Evolutionary conservation across 257 asterid species (phyloP).

Genomic region (Solanum appendiculatum): DNA sequence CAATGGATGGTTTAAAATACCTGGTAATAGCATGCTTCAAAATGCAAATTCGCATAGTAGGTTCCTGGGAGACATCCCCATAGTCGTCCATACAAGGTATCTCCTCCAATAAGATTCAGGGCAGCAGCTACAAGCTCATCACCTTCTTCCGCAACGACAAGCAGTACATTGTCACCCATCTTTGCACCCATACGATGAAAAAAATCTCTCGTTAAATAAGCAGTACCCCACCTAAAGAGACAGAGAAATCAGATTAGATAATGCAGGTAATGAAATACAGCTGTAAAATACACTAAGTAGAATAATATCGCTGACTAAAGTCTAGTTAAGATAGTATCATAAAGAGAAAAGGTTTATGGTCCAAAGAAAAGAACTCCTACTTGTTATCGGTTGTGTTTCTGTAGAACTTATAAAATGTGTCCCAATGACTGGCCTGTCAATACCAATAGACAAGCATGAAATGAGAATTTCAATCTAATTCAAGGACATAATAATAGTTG

Average conservation of each 20-base stretch:
- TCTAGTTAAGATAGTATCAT: background rate
- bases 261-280: background rate
- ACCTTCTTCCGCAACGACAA: slow-evolving; percentile 78
- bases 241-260: background rate
- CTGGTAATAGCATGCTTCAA: slow-evolving; percentile 99
- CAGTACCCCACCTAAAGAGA: slow-evolving; percentile 83
- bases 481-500: background rate
- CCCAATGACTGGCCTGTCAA: slow-evolving; percentile 91
- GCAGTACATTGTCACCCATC: slow-evolving; percentile 79
- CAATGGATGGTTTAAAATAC: slow-evolving; percentile 11
- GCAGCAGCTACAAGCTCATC: slow-evolving; percentile 86
- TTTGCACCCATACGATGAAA: slow-evolving; percentile 89
- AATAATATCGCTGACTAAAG: background rate
- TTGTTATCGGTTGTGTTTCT: slow-evolving; percentile 83
- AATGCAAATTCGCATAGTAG: slow-evolving; percentile 83
- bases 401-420: slow-evolving; percentile 84
- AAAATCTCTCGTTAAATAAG: slow-evolving; percentile 90
- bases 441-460: background rate
- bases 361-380: slow-evolving; percentile 27
- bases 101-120: slow-evolving; percentile 88
- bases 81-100: slow-evolving; percentile 79
- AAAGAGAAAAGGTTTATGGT: background rate
- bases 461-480: background rate
- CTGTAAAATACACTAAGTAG: background rate
- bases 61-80: slow-evolving; percentile 96